These are phyloP conservation scores for Tolypocladium capitatum DNA, from an alignment of 2,329 filamentous ascomycete species.

Conservation along the genomic window DNA sequence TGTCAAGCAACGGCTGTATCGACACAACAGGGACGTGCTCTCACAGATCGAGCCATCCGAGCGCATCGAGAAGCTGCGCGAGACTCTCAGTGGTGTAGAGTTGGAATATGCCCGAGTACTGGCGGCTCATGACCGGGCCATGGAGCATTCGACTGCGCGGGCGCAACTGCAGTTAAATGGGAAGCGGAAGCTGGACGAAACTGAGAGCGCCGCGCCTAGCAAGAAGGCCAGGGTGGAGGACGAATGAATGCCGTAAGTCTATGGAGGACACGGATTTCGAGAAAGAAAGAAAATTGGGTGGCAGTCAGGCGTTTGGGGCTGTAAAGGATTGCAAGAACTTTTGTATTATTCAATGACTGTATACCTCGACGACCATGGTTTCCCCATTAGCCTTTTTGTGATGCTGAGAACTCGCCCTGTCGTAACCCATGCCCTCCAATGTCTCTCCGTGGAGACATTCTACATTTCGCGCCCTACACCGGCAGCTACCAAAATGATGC, in stretches of 20 bases:
- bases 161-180: constrained; percentile 13
- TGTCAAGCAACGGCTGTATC: constrained; percentile 65
- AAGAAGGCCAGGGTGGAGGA: constrained; percentile 34
- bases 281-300: background rate
- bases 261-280: background rate
- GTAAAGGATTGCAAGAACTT: background rate
- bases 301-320: background rate
- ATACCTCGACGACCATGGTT: background rate
- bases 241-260: constrained; percentile 6
- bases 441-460: background rate
- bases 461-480: background rate
- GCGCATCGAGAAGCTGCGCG: constrained; percentile 58
- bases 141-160: constrained; percentile 12
- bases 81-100: constrained; percentile 54
- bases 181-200: constrained; percentile 33
- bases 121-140: constrained; percentile 26
- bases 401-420: background rate
- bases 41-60: constrained; percentile 56
- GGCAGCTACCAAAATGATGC: background rate
- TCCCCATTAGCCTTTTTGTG: background rate
- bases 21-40: constrained; percentile 59
- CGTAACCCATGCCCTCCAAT: background rate
- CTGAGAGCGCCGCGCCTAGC: constrained; percentile 13
- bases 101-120: constrained; percentile 61
- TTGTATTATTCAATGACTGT: background rate